Base-by-base conservation (phyloP, 1,139 yeast genomes). In the Schwanniomyces etchellsii region DNA sequence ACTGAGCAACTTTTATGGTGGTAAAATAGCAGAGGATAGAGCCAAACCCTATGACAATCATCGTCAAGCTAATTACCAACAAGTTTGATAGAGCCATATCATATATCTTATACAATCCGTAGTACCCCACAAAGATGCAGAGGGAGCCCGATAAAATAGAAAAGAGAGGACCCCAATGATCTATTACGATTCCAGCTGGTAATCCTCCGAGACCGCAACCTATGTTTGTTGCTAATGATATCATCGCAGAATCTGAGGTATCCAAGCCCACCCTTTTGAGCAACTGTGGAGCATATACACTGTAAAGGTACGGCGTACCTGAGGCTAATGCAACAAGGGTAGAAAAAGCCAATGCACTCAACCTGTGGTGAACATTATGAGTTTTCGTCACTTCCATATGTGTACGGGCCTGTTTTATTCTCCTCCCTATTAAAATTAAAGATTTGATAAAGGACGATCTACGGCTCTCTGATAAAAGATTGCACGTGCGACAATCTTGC, bases 271-370 rank as follows among this genome's bases (percentile, higher is more conserved):
- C 73, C 38, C 65, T 58, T 24, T 64, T 60, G 20, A 79, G 66
- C 39, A 81, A 55, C 47, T 81, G 88, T 2, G 89, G 89, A 2
- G 85, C 76, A 48, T 77, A 82, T 10, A 76, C 74, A 1, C 89
- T 83, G 47, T 77, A 82, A 14, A 80, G 57, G 46, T 81, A 81
- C 0, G 85, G 83, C 1, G 89, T 80, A 1, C 91, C 89, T 3
- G 86, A 51, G 1, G 65, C 71, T 28, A 67, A 40, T 1, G 68
- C 53, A 20, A 66, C 59, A 24, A 64, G 48, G n/a, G 64, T 47
- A 10, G 60, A 34, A 5, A 24, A 10, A 10, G 27, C 20, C 10
- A 34, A 26, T 7, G 35, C 20, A 7, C 28, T 13, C 20, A 35
- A 23, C 11, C 35, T 26, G 49, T 13, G 47, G 47, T 20, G 34